Evolutionary conservation across 1,284 basidiomycete genomes (phyloP), one percentile per base, ranked within the genome.

Genomic region (Microbotryum lychnidis-dioicae): DNA sequence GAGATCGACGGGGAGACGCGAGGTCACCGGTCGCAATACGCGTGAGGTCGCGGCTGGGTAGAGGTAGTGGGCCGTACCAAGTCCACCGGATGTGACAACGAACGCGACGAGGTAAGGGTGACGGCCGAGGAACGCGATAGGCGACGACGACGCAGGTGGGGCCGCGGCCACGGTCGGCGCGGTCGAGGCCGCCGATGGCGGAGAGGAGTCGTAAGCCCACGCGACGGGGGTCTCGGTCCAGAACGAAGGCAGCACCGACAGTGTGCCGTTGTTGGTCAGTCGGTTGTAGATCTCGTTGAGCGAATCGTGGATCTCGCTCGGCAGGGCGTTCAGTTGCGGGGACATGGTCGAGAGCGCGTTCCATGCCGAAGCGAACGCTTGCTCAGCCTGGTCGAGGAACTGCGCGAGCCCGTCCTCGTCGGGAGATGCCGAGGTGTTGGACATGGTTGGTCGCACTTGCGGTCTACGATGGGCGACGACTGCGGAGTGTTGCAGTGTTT

Each of bases 221-320:
- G 47, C 21, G 23, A 18, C 29, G 23, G 29, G 31, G 45, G 29
- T 46, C 55, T 25, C 58, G 60, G 44, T 61, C 46, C 51, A 53
- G n/a, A 29, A 33, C 37, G 37, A 42, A 16, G 62, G 53, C 0
- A 63, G 49, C 18, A 45, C 29, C 14, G 60, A 56, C 6, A 67
- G 54, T 1, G 62, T 62, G n/a, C 65, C 64, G 33, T 58, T 47
- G 44, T 64, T 57, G 14, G 64, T 68, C 52, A 68, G 21, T 21
- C 56, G 56, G 52, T 60, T 54, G 51, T 56, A 37, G 14, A 66
- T 25, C 12, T 47, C 47, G 46, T 25, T 23, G 33, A 66, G 25
- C 33, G 64, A 52, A 9, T 45, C 31, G 49, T 62, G 45, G 14
- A 68, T 14, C 21, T 59, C 42, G 5, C 37, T 4, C 0, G 64